Evolutionary conservation across 1,284 basidiomycete genomes (phyloP), one percentile per base, ranked within the genome.

Genomic region (Earliella scabrosa): DNA sequence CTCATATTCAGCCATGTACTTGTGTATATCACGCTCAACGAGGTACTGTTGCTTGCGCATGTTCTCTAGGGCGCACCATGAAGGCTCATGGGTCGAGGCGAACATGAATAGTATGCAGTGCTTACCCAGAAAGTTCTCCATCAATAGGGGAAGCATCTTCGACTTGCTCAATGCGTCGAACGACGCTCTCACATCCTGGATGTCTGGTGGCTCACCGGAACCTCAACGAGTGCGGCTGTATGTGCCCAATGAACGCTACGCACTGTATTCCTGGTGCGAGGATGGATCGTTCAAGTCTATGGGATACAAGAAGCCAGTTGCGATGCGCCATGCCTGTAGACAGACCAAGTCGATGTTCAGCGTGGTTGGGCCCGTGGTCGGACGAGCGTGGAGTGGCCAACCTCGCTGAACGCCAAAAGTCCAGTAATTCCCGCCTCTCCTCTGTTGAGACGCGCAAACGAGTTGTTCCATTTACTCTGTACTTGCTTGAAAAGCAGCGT

Each of bases 381-480:
- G 14, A 10, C 18, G 43, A 44, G 41, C 26, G 29, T 13, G 34
- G 49, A 46, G 48, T 52, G 23, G 66, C 75, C 45, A 64, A 87
- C 88, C 71, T 86, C 77, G 60, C 85, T 87, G 68, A 87, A 88
- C 3, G 73, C 70, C 66, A 90, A 73, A 9, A 91, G 75, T 10
- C 89, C 88, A 10, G 81, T 72, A 54, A 90, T 88, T 6, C 88
- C 88, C 41, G 81, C 81, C 44, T 85, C 75, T 10, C 74, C 73
- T 23, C 80, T 77, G 65, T 91, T 91, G 46, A 91, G 74, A 20
- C 86, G 80, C 18, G 76, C 71, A 66, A 90, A 90, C 0, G 85
- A 77, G 27, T 85, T 80, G 60, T 88, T 84, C 88, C 88, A 91
- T 73, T 88, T 88, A 4, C 80, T 74, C n/a, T 81, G 79, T 4